phyloP scores from a whole-genome alignment of 2,329 filamentous ascomycete genomes.

The Colletotrichum camelliae region DNA sequence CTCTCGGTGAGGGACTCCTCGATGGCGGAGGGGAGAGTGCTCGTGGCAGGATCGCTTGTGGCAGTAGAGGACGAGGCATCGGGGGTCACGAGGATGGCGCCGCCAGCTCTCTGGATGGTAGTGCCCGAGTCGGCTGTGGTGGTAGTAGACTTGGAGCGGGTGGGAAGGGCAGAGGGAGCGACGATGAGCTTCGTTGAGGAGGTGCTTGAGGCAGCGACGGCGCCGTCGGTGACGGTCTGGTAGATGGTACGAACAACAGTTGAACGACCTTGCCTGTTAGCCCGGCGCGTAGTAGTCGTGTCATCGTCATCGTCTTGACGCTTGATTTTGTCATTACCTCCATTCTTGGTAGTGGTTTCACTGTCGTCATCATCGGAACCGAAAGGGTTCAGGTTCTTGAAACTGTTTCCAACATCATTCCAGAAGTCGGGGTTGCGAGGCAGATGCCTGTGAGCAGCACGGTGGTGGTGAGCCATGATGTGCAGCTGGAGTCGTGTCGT shows the following conservation, averaged over 20 bases:
- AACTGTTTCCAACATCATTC: slow-evolving; percentile 6
- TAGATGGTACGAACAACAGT: slow-evolving; percentile 44
- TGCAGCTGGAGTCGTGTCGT: background rate
- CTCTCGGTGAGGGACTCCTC: slow-evolving; percentile 24
- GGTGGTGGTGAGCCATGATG: slow-evolving; percentile 18
- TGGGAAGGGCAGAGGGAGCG: slow-evolving; percentile 20
- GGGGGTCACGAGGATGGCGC: background rate
- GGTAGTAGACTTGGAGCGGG: background rate
- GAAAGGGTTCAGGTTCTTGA: slow-evolving; percentile 15
- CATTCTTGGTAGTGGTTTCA: background rate
- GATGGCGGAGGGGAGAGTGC: slow-evolving; percentile 31
- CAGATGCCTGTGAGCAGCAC: slow-evolving; percentile 14
- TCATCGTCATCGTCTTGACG: slow-evolving; percentile 8
- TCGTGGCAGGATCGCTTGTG: background rate
- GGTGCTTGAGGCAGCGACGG: background rate
- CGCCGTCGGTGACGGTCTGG: slow-evolving; percentile 34
- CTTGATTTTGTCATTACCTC: slow-evolving; percentile 16
- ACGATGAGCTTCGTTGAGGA: slow-evolving; percentile 40
- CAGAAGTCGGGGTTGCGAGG: slow-evolving; percentile 19
- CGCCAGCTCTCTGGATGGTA: slow-evolving; percentile 4
- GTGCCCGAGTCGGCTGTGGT: slow-evolving; percentile 1
- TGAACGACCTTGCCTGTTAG: slow-evolving; percentile 17
- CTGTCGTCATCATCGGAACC: slow-evolving; percentile 1
- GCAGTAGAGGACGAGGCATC: slow-evolving; percentile 9
- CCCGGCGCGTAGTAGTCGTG: background rate